A percentile compares a stretch with the other conserved stretches of the same genome.
Evolutionary conservation across 176 grass and related monocot species (phyloP).

Genomic region (Oryza australiensis): DNA sequence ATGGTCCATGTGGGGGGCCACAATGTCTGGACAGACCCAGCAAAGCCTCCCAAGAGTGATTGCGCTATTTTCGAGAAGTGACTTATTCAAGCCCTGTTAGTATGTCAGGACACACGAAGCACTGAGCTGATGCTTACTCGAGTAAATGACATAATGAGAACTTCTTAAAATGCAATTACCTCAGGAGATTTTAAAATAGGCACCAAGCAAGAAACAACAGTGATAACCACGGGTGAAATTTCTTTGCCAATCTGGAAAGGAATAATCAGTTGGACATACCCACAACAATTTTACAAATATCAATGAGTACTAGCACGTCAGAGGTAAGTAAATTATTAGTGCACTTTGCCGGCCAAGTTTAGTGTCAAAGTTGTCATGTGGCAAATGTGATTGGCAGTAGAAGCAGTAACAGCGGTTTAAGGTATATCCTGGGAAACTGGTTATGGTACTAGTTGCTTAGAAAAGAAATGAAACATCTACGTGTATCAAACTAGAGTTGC

Average conservation of each 20-base stretch:
- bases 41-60: slow-evolving; percentile 96
- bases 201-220: slow-evolving; percentile 68
- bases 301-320: background rate
- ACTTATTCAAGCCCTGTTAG: slow-evolving; percentile 79
- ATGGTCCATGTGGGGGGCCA: slow-evolving; percentile 90
- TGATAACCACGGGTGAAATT: slow-evolving; percentile 78
- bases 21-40: slow-evolving; percentile 90
- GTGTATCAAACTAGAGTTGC: background rate
- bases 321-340: background rate
- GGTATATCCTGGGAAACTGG: background rate
- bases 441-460: background rate
- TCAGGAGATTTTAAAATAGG: slow-evolving; percentile 73
- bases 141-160: slow-evolving; percentile 4
- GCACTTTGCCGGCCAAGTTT: background rate
- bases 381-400: background rate
- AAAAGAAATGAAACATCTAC: slow-evolving; percentile 17
- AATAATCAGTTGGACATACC: slow-evolving; percentile 18
- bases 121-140: slow-evolving; percentile 30
- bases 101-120: background rate
- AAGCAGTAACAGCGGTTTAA: background rate
- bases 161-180: slow-evolving; percentile 40
- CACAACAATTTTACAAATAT: background rate
- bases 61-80: slow-evolving; percentile 90
- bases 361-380: background rate
- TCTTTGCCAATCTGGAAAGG: slow-evolving; percentile 76